Percentiles rank a stretch among this genome's conserved stretches.
Evolutionary conservation across 164 flowering plant species (phyloP).

Genomic region (Stephania yunnanensis): DNA sequence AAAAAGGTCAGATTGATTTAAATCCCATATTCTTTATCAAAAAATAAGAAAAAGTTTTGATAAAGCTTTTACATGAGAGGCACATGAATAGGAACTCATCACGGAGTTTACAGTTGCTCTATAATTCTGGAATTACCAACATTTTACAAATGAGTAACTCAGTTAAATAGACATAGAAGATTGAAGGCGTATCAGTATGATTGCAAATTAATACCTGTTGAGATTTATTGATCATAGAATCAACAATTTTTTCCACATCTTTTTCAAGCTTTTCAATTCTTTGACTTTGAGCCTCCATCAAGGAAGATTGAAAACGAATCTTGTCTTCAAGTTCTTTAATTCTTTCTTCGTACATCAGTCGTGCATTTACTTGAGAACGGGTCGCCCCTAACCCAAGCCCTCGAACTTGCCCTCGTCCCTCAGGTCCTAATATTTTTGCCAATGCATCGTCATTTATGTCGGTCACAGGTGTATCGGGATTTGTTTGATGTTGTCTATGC

Average conservation of each 20-base stretch:
- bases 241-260: not conserved
- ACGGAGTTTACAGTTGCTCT: not conserved
- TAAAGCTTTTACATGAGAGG: not conserved
- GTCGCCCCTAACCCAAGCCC: not conserved
- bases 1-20: not conserved
- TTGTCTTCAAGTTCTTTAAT: not conserved
- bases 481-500: not conserved
- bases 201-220: not conserved
- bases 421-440: not conserved
- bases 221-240: not conserved
- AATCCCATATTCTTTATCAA: not conserved
- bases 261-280: not conserved
- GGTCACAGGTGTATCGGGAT: not conserved
- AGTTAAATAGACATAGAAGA: not conserved
- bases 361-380: not conserved
- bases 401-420: not conserved
- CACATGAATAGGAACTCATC: not conserved
- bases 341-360: not conserved
- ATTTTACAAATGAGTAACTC: not conserved
- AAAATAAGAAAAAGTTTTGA: not conserved
- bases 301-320: not conserved
- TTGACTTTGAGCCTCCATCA: not conserved
- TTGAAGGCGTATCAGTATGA: not conserved
- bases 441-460: not conserved
- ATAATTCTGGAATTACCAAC: not conserved